Evolutionary conservation across 2,329 filamentous ascomycete genomes (phyloP).

Genomic region (Phaeosphaeriaceae sp.): DNA sequence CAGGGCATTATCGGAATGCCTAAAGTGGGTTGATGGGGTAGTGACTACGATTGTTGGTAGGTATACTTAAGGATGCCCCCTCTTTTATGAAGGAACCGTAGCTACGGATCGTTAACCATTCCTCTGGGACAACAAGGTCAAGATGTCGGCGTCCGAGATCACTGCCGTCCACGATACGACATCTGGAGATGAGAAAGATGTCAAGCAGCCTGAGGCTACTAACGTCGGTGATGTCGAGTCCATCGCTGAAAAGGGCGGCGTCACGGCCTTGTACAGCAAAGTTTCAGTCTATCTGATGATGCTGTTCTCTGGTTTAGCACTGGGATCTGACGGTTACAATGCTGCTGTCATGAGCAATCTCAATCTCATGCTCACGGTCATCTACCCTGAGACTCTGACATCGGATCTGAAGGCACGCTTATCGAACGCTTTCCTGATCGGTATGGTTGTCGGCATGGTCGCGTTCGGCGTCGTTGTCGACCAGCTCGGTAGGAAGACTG

Average conservation of each 20-base stretch:
- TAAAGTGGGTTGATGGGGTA: background rate
- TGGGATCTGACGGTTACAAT: slow-evolving; percentile 48
- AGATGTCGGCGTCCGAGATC: background rate
- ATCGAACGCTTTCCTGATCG: slow-evolving; percentile 46
- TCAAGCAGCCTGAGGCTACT: background rate
- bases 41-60: no score
- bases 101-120: background rate
- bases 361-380: slow-evolving; percentile 36
- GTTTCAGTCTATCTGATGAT: slow-evolving; percentile 43
- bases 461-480: slow-evolving; percentile 43
- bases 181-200: background rate
- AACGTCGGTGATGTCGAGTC: slow-evolving; percentile 1
- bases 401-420: slow-evolving; percentile 36
- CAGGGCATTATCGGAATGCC: background rate
- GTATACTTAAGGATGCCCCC: background rate
- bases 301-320: slow-evolving; percentile 44
- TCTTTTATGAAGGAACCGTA: background rate
- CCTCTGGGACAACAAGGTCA: background rate
- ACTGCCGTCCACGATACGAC: background rate
- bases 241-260: slow-evolving; percentile 19
- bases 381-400: slow-evolving; percentile 42
- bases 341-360: slow-evolving; percentile 45
- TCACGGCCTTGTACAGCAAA: slow-evolving; percentile 33
- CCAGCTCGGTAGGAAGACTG: slow-evolving; percentile 42
- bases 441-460: slow-evolving; percentile 45